Conservation (phyloP, 2,329 filamentous ascomycete species). For the Pyricularia grisea region DNA sequence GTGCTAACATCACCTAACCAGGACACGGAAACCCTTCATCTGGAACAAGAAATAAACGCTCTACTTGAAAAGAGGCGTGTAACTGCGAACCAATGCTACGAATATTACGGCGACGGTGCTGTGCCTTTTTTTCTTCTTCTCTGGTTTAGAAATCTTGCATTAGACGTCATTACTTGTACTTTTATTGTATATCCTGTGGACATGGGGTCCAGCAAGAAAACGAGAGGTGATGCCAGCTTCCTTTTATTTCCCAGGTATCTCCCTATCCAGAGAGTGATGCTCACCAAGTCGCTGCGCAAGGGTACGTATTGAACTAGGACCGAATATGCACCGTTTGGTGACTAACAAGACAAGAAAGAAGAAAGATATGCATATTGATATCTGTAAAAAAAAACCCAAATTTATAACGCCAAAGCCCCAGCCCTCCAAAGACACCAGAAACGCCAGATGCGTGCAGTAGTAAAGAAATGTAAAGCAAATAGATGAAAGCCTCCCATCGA, state of each 20-base stretch:
- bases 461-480: not conserved
- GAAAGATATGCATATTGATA: not conserved
- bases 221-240: constrained; percentile 1
- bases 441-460: not conserved
- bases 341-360: not conserved
- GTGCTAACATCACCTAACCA: constrained; percentile 14
- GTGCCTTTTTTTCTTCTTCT: not conserved
- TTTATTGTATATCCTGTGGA: not conserved
- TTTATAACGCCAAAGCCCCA: not conserved
- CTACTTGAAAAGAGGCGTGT: not conserved
- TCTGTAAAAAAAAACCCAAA: not conserved
- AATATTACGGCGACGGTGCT: not conserved
- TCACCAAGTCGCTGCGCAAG: not conserved
- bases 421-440: not conserved
- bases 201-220: not conserved
- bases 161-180: not conserved
- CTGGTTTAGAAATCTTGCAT: not conserved
- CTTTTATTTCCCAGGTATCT: constrained; percentile 8
- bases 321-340: not conserved
- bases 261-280: not conserved
- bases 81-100: not conserved
- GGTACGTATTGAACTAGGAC: not conserved
- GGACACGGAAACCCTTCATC: constrained; percentile 50
- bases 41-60: constrained; percentile 23
- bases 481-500: not conserved